Conservation (phyloP, 2,329 filamentous ascomycete species). For the Scedosporium minutisporum region DNA sequence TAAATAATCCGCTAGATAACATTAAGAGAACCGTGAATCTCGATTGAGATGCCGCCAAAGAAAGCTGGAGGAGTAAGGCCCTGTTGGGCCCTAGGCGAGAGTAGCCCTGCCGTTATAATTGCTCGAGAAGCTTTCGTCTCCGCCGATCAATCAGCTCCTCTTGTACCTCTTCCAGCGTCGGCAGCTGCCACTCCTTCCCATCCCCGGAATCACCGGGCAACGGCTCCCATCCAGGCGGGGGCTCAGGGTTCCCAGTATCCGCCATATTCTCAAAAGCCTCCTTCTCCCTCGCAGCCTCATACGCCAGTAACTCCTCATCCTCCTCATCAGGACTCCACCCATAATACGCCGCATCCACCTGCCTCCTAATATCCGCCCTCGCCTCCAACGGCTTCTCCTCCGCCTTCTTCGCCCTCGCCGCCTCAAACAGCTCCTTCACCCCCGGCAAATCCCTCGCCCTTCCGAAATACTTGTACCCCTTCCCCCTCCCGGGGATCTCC, state of each 20-base stretch:
- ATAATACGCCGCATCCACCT: conserved; percentile 91
- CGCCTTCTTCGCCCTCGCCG: conserved; percentile 48
- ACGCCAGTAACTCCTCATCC: conserved; percentile 67
- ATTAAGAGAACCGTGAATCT: background rate
- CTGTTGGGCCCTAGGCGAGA: background rate
- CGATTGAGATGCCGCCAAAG: background rate
- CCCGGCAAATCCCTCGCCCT: conserved; percentile 82
- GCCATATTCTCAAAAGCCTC: conserved; percentile 66
- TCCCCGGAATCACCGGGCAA: conserved; percentile 82
- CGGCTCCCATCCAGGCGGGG: conserved; percentile 67
- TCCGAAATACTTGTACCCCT: conserved; percentile 92
- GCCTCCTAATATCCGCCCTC: conserved; percentile 59
- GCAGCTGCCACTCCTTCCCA: conserved; percentile 71
- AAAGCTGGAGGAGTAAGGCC: background rate
- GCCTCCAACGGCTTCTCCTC: conserved; percentile 56
- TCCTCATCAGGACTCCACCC: conserved; percentile 91
- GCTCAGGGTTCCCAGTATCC: conserved; percentile 42
- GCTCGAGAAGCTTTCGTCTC: conserved; percentile 74
- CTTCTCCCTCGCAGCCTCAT: conserved; percentile 75
- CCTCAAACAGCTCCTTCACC: conserved; percentile 92
- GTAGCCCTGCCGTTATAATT: conserved; percentile 37
- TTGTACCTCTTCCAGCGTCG: conserved; percentile 86
- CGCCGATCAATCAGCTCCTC: conserved; percentile 82
- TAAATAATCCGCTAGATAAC: background rate
- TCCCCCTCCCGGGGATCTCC: conserved; percentile 66